Conservation (phyloP, 352 stramenopile species). For the Saprolegnia parasitica region DNA sequence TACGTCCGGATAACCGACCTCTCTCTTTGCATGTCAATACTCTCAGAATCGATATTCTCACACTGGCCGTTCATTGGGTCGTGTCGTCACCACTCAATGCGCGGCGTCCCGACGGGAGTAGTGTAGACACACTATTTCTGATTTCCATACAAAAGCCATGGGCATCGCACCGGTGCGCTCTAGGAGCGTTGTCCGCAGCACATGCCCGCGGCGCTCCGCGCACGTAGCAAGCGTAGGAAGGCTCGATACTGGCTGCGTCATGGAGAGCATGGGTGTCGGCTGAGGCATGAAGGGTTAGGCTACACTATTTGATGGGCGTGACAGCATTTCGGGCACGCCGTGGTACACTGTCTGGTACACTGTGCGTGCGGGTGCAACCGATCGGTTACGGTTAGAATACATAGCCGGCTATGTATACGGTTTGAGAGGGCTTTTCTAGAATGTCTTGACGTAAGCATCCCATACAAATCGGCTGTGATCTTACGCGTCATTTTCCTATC, state of each 20-base stretch:
- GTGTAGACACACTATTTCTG: background rate
- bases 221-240: too few relatives aligned
- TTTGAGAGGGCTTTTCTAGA: background rate
- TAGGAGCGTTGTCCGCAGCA: too few relatives aligned
- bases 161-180: too few relatives aligned
- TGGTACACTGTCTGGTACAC: too few relatives aligned
- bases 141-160: too few relatives aligned
- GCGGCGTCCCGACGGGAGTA: background rate
- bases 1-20: slow-evolving; percentile 3
- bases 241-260: too few relatives aligned
- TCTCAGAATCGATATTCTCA: background rate
- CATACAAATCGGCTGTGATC: background rate
- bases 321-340: too few relatives aligned
- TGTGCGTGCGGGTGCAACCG: background rate
- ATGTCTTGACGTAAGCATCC: slow-evolving; percentile 2
- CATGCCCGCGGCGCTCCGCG: too few relatives aligned
- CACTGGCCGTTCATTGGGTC: background rate
- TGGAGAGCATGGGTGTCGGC: too few relatives aligned
- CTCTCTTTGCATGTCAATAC: background rate
- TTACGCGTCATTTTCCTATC: background rate
- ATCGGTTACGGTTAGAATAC: background rate
- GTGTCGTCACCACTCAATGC: background rate
- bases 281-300: too few relatives aligned
- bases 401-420: background rate
- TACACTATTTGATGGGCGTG: too few relatives aligned